phyloP scores from a whole-genome alignment of 352 stramenopile genomes.

The Phytophthora ohioensis region DNA sequence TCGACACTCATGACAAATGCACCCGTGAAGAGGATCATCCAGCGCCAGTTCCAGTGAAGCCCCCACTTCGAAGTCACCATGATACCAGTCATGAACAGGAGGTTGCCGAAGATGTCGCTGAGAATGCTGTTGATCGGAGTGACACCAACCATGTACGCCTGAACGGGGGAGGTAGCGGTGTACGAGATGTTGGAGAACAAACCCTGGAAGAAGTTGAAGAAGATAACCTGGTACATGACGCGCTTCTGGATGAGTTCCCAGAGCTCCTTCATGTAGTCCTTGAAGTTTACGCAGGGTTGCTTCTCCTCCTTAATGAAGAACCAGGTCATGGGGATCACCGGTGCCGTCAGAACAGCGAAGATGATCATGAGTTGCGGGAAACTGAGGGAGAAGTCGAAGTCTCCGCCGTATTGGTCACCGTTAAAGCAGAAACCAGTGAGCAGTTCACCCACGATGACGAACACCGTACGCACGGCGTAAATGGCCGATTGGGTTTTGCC shows the following conservation, averaged over 20 bases:
- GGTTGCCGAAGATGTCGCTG: constrained; percentile 35
- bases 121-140: constrained; percentile 45
- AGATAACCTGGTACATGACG: constrained; percentile 51
- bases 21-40: constrained; percentile 30
- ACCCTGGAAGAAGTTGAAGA: constrained; percentile 47
- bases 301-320: constrained; percentile 61
- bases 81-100: constrained; percentile 34
- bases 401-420: constrained; percentile 35
- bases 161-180: constrained; percentile 36
- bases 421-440: constrained; percentile 43
- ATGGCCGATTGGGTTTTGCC: constrained; percentile 41
- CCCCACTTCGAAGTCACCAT: constrained; percentile 20
- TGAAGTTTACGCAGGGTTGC: constrained; percentile 27
- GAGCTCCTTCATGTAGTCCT: constrained; percentile 41
- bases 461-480: constrained; percentile 29
- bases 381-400: constrained; percentile 41
- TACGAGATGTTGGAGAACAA: constrained; percentile 47
- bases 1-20: constrained; percentile 27
- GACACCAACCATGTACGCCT: constrained; percentile 42
- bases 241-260: constrained; percentile 48
- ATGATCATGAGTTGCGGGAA: constrained; percentile 46
- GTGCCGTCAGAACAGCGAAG: constrained; percentile 23
- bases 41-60: constrained; percentile 48
- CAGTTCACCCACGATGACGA: constrained; percentile 35
- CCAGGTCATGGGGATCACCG: constrained; percentile 45